Conservation (phyloP, 441 rosid species). For the Gossypium aridum region DNA sequence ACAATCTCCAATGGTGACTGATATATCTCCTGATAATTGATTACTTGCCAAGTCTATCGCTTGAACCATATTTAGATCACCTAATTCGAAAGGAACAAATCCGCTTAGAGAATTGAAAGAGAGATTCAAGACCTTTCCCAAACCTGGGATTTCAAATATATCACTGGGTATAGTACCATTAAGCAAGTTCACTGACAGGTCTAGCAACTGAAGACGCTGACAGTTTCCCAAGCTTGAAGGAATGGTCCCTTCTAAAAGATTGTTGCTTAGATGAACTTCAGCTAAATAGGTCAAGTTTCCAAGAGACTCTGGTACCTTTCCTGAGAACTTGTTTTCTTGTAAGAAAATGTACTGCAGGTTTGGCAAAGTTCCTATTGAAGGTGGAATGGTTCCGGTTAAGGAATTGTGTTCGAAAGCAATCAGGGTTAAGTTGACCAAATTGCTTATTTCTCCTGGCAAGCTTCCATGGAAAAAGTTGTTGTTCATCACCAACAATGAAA, state of each 20-base stretch:
- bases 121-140: not conserved
- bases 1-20: conserved; percentile 7
- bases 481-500: conserved; percentile 11
- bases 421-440: conserved; percentile 3
- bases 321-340: conserved; percentile 7
- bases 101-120: conserved; percentile 5
- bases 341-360: conserved; percentile 6
- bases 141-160: not conserved
- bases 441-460: not conserved
- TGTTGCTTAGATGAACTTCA: conserved; percentile 5
- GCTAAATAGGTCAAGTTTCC: not conserved
- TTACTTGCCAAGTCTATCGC: not conserved
- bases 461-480: conserved; percentile 1
- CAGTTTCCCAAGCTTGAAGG: conserved; percentile 15
- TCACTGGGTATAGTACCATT: conserved; percentile 1
- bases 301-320: not conserved
- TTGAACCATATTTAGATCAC: not conserved
- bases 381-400: not conserved
- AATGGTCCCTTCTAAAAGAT: not conserved
- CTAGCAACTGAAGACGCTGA: not conserved
- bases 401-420: conserved; percentile 4
- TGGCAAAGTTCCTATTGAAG: conserved; percentile 5
- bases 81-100: not conserved
- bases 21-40: conserved; percentile 5
- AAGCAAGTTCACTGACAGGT: not conserved